These are phyloP conservation scores for Tylopilus plumbeoviolaceoides DNA, from an alignment of 768 basidiomycete species.

Conservation along the genomic window DNA sequence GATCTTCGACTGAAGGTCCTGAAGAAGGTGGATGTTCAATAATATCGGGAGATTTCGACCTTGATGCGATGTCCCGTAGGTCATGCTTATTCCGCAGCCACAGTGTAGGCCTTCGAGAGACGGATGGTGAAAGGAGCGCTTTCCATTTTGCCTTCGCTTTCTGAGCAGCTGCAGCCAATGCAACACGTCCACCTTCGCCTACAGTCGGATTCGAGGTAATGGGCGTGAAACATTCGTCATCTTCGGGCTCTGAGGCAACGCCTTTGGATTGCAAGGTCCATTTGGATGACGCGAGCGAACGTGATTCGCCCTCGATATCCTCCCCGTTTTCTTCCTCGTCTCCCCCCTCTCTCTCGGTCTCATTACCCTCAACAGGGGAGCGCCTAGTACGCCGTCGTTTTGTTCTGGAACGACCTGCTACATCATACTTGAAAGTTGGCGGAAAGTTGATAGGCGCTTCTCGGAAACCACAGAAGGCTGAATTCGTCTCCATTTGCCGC, in stretches of 20 bases:
- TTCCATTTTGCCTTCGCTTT: conserved; percentile 58
- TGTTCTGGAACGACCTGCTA: conserved; percentile 51
- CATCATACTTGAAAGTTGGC: conserved; percentile 93
- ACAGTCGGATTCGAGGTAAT: conserved; percentile 21
- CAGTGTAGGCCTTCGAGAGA: conserved; percentile 29
- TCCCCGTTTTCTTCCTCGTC: conserved; percentile 37
- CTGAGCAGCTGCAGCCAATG: conserved; percentile 40
- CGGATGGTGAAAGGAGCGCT: conserved; percentile 38
- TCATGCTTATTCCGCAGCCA: conserved; percentile 30
- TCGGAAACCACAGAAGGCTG: conserved; percentile 71
- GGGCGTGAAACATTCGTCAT: conserved; percentile 38
- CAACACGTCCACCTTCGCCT: conserved; percentile 35
- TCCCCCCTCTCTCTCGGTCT: conserved; percentile 36
- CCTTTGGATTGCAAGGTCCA: conserved; percentile 43
- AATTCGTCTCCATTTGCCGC: conserved; percentile 64
- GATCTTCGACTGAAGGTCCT: conserved; percentile 23
- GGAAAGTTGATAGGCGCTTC: conserved; percentile 83
- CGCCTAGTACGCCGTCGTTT: conserved; percentile 36
- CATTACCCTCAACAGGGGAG: conserved; percentile 36
- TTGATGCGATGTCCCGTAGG: conserved; percentile 3
- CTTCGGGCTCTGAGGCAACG: conserved; percentile 33
- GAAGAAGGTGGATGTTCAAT: conserved; percentile 25
- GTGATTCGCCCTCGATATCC: conserved; percentile 43
- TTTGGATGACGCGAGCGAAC: conserved; percentile 51
- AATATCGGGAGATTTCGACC: conserved; percentile 24